These are phyloP conservation scores for Sclerotinia glacialis DNA, from an alignment of 2,329 filamentous ascomycete genomes.

Conservation along the genomic window DNA sequence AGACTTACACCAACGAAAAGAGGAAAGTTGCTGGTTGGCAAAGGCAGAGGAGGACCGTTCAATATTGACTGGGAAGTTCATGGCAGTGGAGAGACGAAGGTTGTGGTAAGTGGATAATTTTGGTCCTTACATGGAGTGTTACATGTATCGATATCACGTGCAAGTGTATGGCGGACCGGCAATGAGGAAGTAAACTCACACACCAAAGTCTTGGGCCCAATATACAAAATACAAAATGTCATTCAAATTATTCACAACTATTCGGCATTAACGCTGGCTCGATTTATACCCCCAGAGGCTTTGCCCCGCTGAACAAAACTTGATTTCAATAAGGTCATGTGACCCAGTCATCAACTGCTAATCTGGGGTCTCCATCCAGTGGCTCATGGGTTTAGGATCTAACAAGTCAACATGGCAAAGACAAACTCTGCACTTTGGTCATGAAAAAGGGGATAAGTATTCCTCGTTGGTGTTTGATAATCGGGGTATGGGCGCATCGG, in stretches of 20 bases:
- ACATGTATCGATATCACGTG: not conserved
- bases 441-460: slow-evolving; percentile 64
- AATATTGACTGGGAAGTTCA: slow-evolving; percentile 78
- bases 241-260: not conserved
- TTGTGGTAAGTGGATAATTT: slow-evolving; percentile 55
- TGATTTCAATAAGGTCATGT: not conserved
- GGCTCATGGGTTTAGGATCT: slow-evolving; percentile 77
- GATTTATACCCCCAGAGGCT: not conserved
- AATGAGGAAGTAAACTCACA: not conserved
- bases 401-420: slow-evolving; percentile 72
- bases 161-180: slow-evolving; percentile 15
- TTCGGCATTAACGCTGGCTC: not conserved
- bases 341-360: slow-evolving; percentile 19
- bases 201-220: no score
- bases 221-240: not conserved
- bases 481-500: slow-evolving; percentile 73
- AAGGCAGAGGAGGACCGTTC: slow-evolving; percentile 69
- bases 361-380: slow-evolving; percentile 46
- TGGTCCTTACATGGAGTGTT: not conserved
- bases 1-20: slow-evolving; percentile 62
- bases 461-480: slow-evolving; percentile 79
- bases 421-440: slow-evolving; percentile 79
- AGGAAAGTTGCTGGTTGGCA: slow-evolving; percentile 63
- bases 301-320: not conserved
- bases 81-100: slow-evolving; percentile 66